A percentile compares a stretch with the other conserved stretches of the same genome.
phyloP scores from a whole-genome alignment of 1,284 basidiomycete species.

The Tilletia indica region DNA sequence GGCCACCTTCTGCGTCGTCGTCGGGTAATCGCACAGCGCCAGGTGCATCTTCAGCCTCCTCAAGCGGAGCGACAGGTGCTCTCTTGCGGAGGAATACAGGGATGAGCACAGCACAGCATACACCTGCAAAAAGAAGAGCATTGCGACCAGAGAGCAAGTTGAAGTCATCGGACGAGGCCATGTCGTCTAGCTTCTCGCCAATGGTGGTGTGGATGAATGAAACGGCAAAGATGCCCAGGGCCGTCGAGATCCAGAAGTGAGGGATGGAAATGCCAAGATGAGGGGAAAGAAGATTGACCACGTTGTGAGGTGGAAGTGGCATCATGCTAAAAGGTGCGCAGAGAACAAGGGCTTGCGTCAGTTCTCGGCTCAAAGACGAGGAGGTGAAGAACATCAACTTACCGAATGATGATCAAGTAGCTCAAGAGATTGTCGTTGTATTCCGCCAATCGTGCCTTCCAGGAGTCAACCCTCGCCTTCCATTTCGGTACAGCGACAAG shows the following conservation, averaged over 20 bases:
- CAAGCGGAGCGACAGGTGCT: conserved; percentile 21
- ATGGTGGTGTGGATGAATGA: conserved; percentile 93
- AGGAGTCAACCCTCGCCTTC: conserved; percentile 72
- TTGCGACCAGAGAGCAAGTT: conserved; percentile 85
- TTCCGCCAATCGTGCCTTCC: conserved; percentile 70
- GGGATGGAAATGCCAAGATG: conserved; percentile 83
- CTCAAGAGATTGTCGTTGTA: conserved; percentile 78
- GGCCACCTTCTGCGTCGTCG: conserved; percentile 22
- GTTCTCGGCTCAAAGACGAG: background rate
- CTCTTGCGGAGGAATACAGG: conserved; percentile 63
- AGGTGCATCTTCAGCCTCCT: conserved; percentile 19
- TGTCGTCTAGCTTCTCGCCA: conserved; percentile 81
- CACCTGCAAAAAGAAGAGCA: conserved; percentile 74
- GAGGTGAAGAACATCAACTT: background rate
- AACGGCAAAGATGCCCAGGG: conserved; percentile 85
- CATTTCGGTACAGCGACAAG: conserved; percentile 66
- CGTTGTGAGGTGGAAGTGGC: conserved; percentile 76
- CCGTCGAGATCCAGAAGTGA: conserved; percentile 86
- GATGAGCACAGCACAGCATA: conserved; percentile 84
- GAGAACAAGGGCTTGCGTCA: background rate
- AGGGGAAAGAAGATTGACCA: conserved; percentile 84
- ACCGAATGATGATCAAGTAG: conserved; percentile 74
- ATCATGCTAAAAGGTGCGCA: conserved; percentile 69
- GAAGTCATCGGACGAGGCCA: conserved; percentile 89
- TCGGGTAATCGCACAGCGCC: conserved; percentile 26